A percentile compares a stretch with the other conserved stretches of the same genome.
phyloP scores from a whole-genome alignment of 345 rosid genomes.

The Populus alba region DNA sequence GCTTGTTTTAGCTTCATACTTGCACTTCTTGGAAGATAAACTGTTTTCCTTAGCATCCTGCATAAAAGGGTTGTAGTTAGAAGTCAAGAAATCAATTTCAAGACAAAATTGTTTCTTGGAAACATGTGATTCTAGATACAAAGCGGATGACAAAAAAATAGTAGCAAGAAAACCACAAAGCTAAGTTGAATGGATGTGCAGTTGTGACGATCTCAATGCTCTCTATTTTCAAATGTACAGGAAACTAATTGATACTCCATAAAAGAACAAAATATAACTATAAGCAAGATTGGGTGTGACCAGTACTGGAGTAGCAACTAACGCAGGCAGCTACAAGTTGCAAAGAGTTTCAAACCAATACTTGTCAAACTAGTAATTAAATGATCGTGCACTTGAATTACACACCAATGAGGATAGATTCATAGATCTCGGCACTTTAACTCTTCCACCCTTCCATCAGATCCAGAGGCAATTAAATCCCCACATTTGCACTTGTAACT shows the following conservation, averaged over 20 bases:
- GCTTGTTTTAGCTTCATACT: slow-evolving; percentile 46
- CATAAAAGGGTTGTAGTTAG: background rate
- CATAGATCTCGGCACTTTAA: slow-evolving; percentile 67
- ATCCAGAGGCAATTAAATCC: slow-evolving; percentile 69
- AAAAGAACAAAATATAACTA: background rate
- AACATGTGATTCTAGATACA: background rate
- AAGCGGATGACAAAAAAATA: background rate
- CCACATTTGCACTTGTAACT: slow-evolving; percentile 36
- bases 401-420: slow-evolving; percentile 53
- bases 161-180: background rate
- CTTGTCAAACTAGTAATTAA: background rate
- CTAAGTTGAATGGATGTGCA: background rate
- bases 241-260: background rate
- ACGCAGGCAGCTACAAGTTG: background rate
- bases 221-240: background rate
- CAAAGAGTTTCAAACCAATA: background rate
- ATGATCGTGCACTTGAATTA: background rate
- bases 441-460: slow-evolving; percentile 92
- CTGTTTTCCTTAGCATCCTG: slow-evolving; percentile 51
- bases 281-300: background rate
- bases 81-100: background rate
- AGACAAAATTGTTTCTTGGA: background rate
- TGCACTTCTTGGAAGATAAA: slow-evolving; percentile 55
- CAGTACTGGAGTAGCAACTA: background rate
- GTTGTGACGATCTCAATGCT: background rate